Evolutionary conservation across 2,329 filamentous ascomycete species (phyloP).

Genomic region (Fusarium liriodendri): DNA sequence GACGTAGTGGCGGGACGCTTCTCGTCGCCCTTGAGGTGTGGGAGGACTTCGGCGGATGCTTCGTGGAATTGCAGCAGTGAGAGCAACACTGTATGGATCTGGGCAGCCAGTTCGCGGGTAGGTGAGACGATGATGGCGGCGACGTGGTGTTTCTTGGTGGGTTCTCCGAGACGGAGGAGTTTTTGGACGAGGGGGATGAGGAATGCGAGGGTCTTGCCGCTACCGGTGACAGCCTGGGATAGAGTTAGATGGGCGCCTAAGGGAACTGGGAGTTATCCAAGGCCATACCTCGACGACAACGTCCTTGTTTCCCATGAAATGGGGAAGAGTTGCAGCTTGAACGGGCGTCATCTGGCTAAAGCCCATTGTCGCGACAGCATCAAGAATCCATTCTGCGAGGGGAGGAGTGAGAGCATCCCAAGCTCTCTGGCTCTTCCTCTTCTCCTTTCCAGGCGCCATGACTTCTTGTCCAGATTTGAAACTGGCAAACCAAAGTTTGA

Average conservation of each 20-base stretch:
- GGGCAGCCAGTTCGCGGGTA: slow-evolving; percentile 87
- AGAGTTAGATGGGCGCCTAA: background rate
- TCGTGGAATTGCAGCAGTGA: slow-evolving; percentile 86
- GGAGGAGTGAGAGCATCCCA: slow-evolving; percentile 54
- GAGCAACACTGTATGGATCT: slow-evolving; percentile 85
- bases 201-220: slow-evolving; percentile 90
- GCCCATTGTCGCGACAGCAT: slow-evolving; percentile 85
- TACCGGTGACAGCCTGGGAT: slow-evolving; percentile 82
- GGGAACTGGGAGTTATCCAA: accelerated
- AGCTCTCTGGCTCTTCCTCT: slow-evolving; percentile 61
- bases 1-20: slow-evolving; percentile 61
- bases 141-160: slow-evolving; percentile 89
- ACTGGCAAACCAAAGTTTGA: background rate
- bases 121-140: slow-evolving; percentile 93
- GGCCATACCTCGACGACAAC: slow-evolving; percentile 81
- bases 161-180: slow-evolving; percentile 81
- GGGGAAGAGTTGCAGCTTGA: slow-evolving; percentile 90
- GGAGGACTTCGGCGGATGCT: slow-evolving; percentile 76
- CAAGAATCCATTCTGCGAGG: slow-evolving; percentile 78
- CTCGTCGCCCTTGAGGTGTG: slow-evolving; percentile 64
- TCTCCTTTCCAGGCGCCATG: slow-evolving; percentile 50
- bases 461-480: background rate
- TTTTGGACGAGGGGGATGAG: slow-evolving; percentile 86
- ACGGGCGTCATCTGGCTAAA: slow-evolving; percentile 92
- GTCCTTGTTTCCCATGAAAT: slow-evolving; percentile 91